phyloP scores from a whole-genome alignment of 352 stramenopile species.

The Peronospora tabacina region DNA sequence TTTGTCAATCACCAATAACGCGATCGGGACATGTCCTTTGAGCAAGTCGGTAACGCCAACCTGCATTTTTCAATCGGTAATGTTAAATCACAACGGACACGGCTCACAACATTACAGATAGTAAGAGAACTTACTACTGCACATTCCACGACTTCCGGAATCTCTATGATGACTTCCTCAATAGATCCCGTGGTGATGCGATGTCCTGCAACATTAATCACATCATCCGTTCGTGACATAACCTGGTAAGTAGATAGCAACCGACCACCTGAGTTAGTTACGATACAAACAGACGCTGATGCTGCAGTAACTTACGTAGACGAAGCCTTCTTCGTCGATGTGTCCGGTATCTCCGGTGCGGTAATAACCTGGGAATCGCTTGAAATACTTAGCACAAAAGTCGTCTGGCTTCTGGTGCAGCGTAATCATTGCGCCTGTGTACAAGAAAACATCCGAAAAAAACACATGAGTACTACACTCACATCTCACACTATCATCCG shows the following conservation, averaged over 20 bases:
- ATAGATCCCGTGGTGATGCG: conserved; percentile 83
- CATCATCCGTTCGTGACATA: conserved; percentile 87
- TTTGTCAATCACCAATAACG: conserved; percentile 41
- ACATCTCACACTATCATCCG: not conserved
- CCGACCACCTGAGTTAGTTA: conserved; percentile 3
- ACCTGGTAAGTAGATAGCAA: conserved; percentile 33
- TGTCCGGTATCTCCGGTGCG: conserved; percentile 82
- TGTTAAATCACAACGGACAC: conserved; percentile 1
- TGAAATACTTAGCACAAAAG: conserved; percentile 78
- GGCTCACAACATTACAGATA: not conserved
- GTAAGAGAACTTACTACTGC: conserved; percentile 47
- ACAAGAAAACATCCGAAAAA: not conserved
- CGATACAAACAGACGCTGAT: not conserved
- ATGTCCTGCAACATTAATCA: conserved; percentile 88
- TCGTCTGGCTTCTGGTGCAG: conserved; percentile 83
- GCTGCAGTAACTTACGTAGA: conserved; percentile 43
- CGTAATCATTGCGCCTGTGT: conserved; percentile 56
- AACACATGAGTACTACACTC: not conserved
- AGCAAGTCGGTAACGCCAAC: conserved; percentile 39
- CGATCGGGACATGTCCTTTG: conserved; percentile 41
- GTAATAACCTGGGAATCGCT: conserved; percentile 84
- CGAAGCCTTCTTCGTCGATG: conserved; percentile 87
- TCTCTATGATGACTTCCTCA: conserved; percentile 82
- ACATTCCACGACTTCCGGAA: conserved; percentile 81
- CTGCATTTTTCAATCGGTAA: conserved; percentile 16